A percentile compares a stretch with the other conserved stretches of the same genome.
phyloP scores from a whole-genome alignment of 2,329 filamentous ascomycete genomes.

The Diaporthe eres region DNA sequence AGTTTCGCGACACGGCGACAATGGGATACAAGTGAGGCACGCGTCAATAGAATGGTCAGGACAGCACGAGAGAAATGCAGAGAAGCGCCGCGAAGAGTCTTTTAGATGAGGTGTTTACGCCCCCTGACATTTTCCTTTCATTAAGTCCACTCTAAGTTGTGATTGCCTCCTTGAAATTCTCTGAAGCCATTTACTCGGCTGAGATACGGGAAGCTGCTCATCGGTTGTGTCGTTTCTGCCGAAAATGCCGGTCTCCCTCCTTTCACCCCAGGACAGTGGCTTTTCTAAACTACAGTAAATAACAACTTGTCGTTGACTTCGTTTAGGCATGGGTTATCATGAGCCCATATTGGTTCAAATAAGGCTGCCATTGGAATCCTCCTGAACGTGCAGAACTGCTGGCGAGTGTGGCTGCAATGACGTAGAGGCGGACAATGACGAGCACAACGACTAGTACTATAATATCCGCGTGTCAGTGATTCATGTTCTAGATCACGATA shows the following conservation, averaged over 20 bases:
- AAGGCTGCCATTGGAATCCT: conserved; percentile 41
- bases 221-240: conserved; percentile 37
- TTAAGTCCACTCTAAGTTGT: conserved; percentile 34
- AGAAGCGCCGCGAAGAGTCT: conserved; percentile 31
- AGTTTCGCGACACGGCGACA: conserved; percentile 33
- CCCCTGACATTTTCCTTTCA: conserved; percentile 35
- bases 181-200: background rate
- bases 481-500: background rate
- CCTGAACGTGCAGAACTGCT: conserved; percentile 34
- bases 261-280: conserved; percentile 17
- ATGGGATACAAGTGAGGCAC: background rate
- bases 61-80: conserved; percentile 32
- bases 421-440: conserved; percentile 38
- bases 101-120: conserved; percentile 13
- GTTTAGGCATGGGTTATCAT: background rate
- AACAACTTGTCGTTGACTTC: conserved; percentile 9
- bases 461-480: background rate
- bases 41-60: conserved; percentile 25
- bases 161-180: background rate
- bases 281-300: conserved; percentile 41
- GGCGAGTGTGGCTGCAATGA: conserved; percentile 35
- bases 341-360: conserved; percentile 29
- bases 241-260: conserved; percentile 13
- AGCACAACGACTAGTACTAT: conserved; percentile 40
- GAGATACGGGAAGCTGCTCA: conserved; percentile 25